Percentiles rank a stretch among this genome's conserved stretches.
These are phyloP conservation scores for Xerocomus potaroensis DNA, from an alignment of 768 basidiomycete species.

Conservation along the genomic window DNA sequence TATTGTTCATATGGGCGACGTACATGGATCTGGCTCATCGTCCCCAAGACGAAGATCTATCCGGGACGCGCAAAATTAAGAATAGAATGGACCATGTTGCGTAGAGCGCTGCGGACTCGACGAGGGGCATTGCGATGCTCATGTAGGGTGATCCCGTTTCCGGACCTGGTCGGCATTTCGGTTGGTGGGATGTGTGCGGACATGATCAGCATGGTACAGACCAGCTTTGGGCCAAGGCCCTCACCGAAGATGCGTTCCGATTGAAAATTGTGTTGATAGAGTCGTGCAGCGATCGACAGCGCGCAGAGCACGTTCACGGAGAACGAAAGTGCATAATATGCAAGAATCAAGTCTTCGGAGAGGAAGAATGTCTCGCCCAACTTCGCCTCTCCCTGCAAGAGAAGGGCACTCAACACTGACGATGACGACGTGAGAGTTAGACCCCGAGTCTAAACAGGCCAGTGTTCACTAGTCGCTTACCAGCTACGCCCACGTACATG, in stretches of 20 bases:
- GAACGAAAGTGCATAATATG: conserved; percentile 23
- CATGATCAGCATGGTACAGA: background rate
- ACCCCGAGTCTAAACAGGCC: background rate
- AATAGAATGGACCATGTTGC: conserved; percentile 23
- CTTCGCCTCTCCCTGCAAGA: conserved; percentile 16
- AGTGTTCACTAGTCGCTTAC: conserved; percentile 9
- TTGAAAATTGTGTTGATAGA: conserved; percentile 24
- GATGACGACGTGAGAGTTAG: background rate
- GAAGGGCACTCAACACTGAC: conserved; percentile 18
- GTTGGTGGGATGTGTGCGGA: background rate
- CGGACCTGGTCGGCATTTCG: conserved; percentile 13
- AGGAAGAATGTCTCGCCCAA: conserved; percentile 18
- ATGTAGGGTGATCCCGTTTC: conserved; percentile 17
- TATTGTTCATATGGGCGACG: background rate
- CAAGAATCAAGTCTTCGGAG: conserved; percentile 19
- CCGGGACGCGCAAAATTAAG: conserved; percentile 14
- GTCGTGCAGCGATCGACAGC: conserved; percentile 17
- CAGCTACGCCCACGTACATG: conserved; percentile 22
- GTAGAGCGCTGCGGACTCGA: conserved; percentile 26
- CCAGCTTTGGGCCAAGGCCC: background rate
- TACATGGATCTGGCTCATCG: conserved; percentile 23
- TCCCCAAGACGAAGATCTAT: conserved; percentile 18
- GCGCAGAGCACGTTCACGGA: conserved; percentile 24
- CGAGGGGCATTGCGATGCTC: conserved; percentile 17
- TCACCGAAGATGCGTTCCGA: conserved; percentile 26